Base-by-base conservation (phyloP, 2,329 filamentous ascomycete genomes). In the Cytospora mali region DNA sequence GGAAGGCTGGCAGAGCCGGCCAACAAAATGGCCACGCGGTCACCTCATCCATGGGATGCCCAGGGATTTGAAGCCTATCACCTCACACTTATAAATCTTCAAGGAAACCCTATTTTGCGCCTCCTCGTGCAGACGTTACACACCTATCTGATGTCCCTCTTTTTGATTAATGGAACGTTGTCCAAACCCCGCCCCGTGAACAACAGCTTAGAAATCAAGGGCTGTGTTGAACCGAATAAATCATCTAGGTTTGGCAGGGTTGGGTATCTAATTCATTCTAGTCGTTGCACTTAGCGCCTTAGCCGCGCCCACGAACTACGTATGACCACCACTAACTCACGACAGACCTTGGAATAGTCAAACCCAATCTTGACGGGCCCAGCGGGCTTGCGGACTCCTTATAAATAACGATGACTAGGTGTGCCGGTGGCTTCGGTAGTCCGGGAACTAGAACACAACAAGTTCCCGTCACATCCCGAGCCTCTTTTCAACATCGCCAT, bases 161-260 rank as follows among this genome's bases (percentile, higher is more conserved):
- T 10, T 4, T 46, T n/a, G 18, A 13, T n/a, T n/a, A 48, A 46
- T 59, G 33, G 54, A 48, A 53, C 49, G 23, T 28, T n/a, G 49
- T 33, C 39, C 33, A 53, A 25, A 6, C 27, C 21, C 55, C 53
- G 28, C 7, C 48, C 14, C 21, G 28, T 42, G 31, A 27, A 25
- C 29, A 35, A 25, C 16, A 31, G 58, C 58, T 60, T 60, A 60
- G 50, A 54, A 60, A 59, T 59, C 57, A 27, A 53, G 25, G 16
- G 33, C 33, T 35, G 13, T 11, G 33, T 16, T 3, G 16, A 35
- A 14, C 33, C 33, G 33, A 35, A 35, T 14, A n/a, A n/a, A 42
- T 21, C 6, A n/a, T 7, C 39, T 16, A 42, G 39, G 6, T 21
- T 18, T 16, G 18, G n/a, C 18, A 7, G 6, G 11, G 39, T 18